These are phyloP conservation scores for Rhizopogon rudus DNA, from an alignment of 768 basidiomycete species.

Conservation along the genomic window DNA sequence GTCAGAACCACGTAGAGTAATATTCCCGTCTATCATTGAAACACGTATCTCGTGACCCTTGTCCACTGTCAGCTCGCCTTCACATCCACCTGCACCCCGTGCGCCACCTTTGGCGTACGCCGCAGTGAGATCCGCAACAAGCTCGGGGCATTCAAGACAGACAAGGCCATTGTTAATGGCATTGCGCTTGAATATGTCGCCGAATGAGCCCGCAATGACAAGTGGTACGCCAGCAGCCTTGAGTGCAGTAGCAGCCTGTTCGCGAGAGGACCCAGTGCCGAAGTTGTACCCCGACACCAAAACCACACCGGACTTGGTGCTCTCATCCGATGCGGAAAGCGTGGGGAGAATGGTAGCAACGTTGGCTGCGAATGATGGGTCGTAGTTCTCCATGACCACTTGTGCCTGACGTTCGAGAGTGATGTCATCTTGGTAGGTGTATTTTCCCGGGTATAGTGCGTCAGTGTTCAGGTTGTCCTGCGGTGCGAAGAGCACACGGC, in stretches of 20 bases:
- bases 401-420: constrained; percentile 91
- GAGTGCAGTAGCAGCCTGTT: constrained; percentile 97
- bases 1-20: constrained; percentile 43
- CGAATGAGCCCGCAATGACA: constrained; percentile 96
- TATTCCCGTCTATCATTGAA: constrained; percentile 64
- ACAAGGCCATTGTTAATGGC: constrained; percentile 98
- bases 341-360: constrained; percentile 44
- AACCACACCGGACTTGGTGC: constrained; percentile 58
- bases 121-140: constrained; percentile 79
- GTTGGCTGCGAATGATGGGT: constrained; percentile 74
- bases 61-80: constrained; percentile 84
- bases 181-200: constrained; percentile 99
- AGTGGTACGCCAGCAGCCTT: constrained; percentile 90
- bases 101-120: constrained; percentile 67
- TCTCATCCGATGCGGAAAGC: constrained; percentile 12
- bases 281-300: constrained; percentile 96
- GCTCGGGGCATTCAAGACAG: constrained; percentile 87
- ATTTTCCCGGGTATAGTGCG: constrained; percentile 97
- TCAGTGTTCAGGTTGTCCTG: constrained; percentile 99
- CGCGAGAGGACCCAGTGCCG: constrained; percentile 96
- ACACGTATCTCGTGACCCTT: constrained; percentile 61
- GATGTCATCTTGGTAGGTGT: constrained; percentile 99
- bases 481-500: constrained; percentile 86
- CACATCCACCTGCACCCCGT: constrained; percentile 72
- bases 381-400: constrained; percentile 99